Base-by-base conservation (phyloP, 2,329 filamentous ascomycete genomes). In the Mycosphaerella sp. region DNA sequence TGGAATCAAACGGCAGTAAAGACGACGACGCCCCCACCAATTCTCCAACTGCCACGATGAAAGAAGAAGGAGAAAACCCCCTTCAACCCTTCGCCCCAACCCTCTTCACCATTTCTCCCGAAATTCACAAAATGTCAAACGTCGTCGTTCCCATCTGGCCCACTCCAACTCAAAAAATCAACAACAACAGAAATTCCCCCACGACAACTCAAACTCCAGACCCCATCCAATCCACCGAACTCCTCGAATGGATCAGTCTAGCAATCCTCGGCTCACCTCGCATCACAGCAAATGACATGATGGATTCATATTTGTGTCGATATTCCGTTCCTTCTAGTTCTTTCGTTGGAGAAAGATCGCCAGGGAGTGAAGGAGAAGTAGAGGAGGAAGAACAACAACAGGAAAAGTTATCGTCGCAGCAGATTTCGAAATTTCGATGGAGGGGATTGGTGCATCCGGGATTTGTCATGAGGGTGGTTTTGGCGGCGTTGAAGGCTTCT, bases 191-290 rank as follows among this genome's bases (percentile, higher is more conserved):
- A 3, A 29, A 29, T 1, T 29, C 26, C 5, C 1, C 21, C 21
- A 21, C 21, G 6, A 29, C 26, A 29, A 68, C 71, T 48, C 72
- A 74, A 41, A 77, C 80, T 6, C 74, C 21, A 41, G 77, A 80
- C 7, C 74, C 87, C 36, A 82, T 86, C 54, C 82, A 89, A 56
- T 79, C 80, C 1, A 75, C 78, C 0, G 82, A 84, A 14, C 66
- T 85, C 10, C 83, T 90, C 59, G 88, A 93, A 70, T 93, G 86
- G 84, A 66, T 92, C 0, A 83, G 83, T 2, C 71, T 95, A n/a
- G 67, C 85, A 4, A 77, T 79, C 9, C 74, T 90, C 0, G 72
- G 76, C 8, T 89, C 86, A 53, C 81, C 84, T n/a, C 77, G 87
- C 23, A 67, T 91, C 14, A 63, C 70, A 9, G 67, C 71, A 3